Conservation (phyloP, 2,329 filamentous ascomycete species). For the Exophiala sp. region DNA sequence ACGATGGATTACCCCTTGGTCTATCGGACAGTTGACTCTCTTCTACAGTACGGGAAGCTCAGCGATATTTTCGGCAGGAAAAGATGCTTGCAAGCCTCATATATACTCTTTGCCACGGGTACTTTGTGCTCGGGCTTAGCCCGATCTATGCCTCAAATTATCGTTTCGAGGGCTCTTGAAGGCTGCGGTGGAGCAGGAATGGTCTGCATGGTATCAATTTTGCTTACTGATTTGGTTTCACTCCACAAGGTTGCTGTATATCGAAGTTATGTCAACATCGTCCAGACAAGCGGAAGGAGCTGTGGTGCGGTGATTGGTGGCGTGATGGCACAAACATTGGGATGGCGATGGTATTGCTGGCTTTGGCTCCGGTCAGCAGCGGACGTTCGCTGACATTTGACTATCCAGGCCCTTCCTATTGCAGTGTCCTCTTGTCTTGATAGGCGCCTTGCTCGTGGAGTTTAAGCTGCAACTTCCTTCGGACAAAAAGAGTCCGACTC, state of each 20-base stretch:
- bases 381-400: background rate
- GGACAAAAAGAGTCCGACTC: background rate
- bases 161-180: background rate
- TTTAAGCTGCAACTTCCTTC: background rate
- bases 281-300: constrained; percentile 48
- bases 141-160: background rate
- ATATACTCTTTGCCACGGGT: constrained; percentile 41
- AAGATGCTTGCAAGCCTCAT: constrained; percentile 37
- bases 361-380: background rate
- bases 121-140: background rate
- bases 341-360: constrained; percentile 60
- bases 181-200: constrained; percentile 42
- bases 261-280: constrained; percentile 51
- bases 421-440: background rate
- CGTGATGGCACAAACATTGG: constrained; percentile 58
- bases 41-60: constrained; percentile 47
- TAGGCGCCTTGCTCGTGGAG: background rate
- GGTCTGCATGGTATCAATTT: constrained; percentile 43
- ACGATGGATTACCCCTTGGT: constrained; percentile 47
- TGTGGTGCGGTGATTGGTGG: constrained; percentile 57
- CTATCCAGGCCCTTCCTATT: background rate
- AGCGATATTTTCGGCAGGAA: constrained; percentile 47
- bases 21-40: background rate
- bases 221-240: constrained; percentile 47
- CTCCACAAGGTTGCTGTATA: constrained; percentile 47